Evolutionary conservation across 106 monocot genomes (phyloP), one percentile per base, ranked within the genome.

Genomic region (Chionographis japonica): DNA sequence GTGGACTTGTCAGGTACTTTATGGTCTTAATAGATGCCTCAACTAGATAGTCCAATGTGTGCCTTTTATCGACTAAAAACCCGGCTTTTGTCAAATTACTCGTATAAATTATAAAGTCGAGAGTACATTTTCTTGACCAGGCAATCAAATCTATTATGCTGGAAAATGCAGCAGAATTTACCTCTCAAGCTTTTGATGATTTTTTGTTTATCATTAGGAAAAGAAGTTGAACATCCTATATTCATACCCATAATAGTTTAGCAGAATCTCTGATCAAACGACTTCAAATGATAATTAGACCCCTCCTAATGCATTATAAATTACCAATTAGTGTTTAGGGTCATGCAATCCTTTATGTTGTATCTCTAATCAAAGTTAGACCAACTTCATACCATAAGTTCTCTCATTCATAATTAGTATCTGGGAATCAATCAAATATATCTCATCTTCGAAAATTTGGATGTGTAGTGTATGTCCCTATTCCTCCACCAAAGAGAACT

Each of bases 91-190:
- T 3, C 17, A 55, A 16, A 27, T 27, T 27, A 14, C 3, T 55
- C 1, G 15, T 1, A 12, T 3, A 55, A 55, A 55, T 55, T 0
- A 55, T 55, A 5, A 55, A 12, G 15, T n/a, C 4, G 14, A 55
- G 17, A 55, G 15, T 3, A 4, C 12, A 55, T 12, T 55, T 55
- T n/a, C 55, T 1, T 55, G 55, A 55, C 15, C 55, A 55, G 17
- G 4, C 55, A 15, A 14, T 55, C 7, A 12, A 55, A 55, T 55
- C 15, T n/a, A 55, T 55, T 4, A 14, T 2, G 17, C 2, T 55
- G 17, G 55, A 55, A 1, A 55, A 55, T 55, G 55, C 55, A 55
- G 55, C 55, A 14, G 55, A 55, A 55, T 55, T 55, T 55, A 55
- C 55, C 55, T 55, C 55, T 4, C 55, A 55, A 55, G 17, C 55